A percentile compares a stretch with the other conserved stretches of the same genome.
Evolutionary conservation across 306 rosid genomes (phyloP).

Genomic region (Rosa persica): DNA sequence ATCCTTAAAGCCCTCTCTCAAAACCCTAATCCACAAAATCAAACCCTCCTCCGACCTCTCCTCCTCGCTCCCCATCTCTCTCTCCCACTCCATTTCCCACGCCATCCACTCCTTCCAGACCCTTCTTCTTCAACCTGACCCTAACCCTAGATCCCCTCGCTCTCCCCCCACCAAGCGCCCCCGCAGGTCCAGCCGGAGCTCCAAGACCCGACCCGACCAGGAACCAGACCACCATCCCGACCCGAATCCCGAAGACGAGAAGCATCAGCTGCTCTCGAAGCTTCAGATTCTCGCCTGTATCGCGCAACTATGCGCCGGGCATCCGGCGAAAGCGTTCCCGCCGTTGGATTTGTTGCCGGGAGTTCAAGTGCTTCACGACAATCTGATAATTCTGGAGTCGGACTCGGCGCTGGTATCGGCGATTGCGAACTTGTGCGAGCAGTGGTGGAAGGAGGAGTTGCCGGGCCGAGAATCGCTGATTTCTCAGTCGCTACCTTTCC

Average conservation of each 20-base stretch:
- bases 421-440: constrained; percentile 61
- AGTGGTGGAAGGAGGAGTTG: constrained; percentile 86
- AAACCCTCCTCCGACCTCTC: constrained; percentile 54
- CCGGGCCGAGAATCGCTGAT: constrained; percentile 63
- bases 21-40: constrained; percentile 65
- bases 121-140: constrained; percentile 31
- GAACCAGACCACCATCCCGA: constrained; percentile 20
- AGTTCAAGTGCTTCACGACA: constrained; percentile 61
- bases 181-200: constrained; percentile 63
- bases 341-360: constrained; percentile 53
- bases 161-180: constrained; percentile 64
- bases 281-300: constrained; percentile 54
- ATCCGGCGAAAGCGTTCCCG: constrained; percentile 53
- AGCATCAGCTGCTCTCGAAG: constrained; percentile 30
- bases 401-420: constrained; percentile 49
- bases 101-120: constrained; percentile 46
- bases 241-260: constrained; percentile 18
- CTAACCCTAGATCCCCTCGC: constrained; percentile 38
- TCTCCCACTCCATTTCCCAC: constrained; percentile 44
- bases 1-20: constrained; percentile 60
- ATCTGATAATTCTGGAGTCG: constrained; percentile 58
- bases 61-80: constrained; percentile 65
- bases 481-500: constrained; percentile 71
- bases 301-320: constrained; percentile 54
- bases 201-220: constrained; percentile 26